Evolutionary conservation across 805 yeast species (phyloP), one percentile per base, ranked within the genome.

Genomic region (Saccharomycopsis sp.): DNA sequence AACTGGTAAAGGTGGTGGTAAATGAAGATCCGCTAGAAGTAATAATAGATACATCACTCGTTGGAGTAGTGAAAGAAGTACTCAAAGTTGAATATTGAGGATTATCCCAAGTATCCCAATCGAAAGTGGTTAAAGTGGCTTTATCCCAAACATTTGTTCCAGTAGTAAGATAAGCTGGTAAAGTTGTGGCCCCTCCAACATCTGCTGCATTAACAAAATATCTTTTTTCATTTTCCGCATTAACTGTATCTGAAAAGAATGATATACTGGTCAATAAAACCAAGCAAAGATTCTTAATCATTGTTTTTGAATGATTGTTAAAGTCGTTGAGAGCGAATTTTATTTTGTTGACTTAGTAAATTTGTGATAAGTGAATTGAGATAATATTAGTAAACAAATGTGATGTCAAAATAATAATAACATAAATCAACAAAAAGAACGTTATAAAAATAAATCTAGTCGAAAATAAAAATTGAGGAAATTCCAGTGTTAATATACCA

Each of bases 81-180:
- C 12, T 12, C 18, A 23, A 10, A 12, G 44, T 43, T 17, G 37
- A 21, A 8, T 20, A 37, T 34, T 29, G 25, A 2, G 40, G 21
- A 37, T 42, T 34, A 8, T 28, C 44, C 49, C 49, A 45, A 20
- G 49, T 42, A 12, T 26, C 37, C 49, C 49, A 45, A 30, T 42
- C 31, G 27, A 45, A 28, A 15, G 41, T 36, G 14, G 49, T 42
- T 21, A 45, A 39, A 5, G 49, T 45, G 25, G 49, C 43, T 33
- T 36, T 45, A 27, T 42, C 39, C 49, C 49, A 45, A n/a, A 31
- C 34, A 25, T 39, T 28, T 5, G 43, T 42, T 15, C 49, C 49
- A 2, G 49, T 45, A n/a, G 49, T 45, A 12, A 45, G 28, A 25
- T 45, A 45, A 3, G 46, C 39, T n/a, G 48, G 48, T 23, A 45